Conservation (phyloP, 306 rosid species). For the Cicer bijugum region DNA sequence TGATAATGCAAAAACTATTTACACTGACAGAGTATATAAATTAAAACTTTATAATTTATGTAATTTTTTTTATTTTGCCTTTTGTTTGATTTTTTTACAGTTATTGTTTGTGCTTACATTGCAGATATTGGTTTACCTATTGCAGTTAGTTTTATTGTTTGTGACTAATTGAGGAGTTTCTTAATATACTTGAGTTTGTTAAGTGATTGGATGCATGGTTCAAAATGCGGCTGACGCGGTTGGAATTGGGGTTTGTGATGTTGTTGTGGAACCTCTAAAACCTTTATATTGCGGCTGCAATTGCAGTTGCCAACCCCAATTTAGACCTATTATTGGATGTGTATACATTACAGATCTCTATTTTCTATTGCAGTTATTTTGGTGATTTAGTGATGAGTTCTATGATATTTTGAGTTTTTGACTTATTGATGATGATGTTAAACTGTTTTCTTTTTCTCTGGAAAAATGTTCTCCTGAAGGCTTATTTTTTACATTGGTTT, state of each 20-base stretch:
- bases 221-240: too few species aligned
- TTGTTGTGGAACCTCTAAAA: too few species aligned
- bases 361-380: background rate
- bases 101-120: background rate
- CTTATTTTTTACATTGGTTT: background rate
- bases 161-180: background rate
- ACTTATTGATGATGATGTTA: too few species aligned
- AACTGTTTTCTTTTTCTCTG: too few species aligned
- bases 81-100: conserved; percentile 2
- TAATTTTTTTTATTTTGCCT: background rate
- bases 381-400: background rate
- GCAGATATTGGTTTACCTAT: too few species aligned
- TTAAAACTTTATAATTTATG: background rate
- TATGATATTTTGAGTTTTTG: background rate
- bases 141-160: background rate
- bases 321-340: background rate
- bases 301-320: too few species aligned
- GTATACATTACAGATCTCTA: background rate
- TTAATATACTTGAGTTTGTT: background rate
- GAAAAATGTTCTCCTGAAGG: too few species aligned
- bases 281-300: too few species aligned
- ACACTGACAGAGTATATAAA: too few species aligned
- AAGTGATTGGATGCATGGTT: background rate
- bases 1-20: too few species aligned
- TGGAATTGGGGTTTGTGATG: too few species aligned